Evolutionary conservation across 2,329 filamentous ascomycete species (phyloP), one percentile per base, ranked within the genome.

Genomic region (Metarhizium humberi): DNA sequence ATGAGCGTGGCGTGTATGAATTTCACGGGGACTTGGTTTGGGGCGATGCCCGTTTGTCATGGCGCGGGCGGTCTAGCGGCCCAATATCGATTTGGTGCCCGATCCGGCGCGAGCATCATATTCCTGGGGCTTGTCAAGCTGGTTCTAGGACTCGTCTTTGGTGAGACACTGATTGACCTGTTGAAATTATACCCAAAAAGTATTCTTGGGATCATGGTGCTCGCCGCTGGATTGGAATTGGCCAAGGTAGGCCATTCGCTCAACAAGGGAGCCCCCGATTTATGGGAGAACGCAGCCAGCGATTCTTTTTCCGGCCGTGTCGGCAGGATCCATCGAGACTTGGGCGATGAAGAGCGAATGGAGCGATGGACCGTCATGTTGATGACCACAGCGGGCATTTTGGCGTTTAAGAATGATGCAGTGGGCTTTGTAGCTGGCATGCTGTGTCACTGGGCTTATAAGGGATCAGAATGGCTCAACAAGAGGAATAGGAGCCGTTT

Each of bases 31-130:
- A 92, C 89, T 64, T 95, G 90, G 88, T 95, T 96, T 64, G 92
- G 92, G 50, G 88, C 87, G 5, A 97, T 96, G 94, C 94, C 92
- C 3, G 85, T 94, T 4, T 97, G 94, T 66, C 94, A 97, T 67
- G 92, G 92, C 5, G 90, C 90, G 0, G 92, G 92, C 2, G 92
- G 92, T 0, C 76, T 97, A 0, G 94, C 94, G 5, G 94, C 88
- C 0, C 92, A 97, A 68, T 90, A 90, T 68, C 84, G 90, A 4
- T 97, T 97, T 62, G 92, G 92, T 0, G 92, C 92, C 4, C 85
- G 92, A 50, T 95, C 89, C 57, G 92, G 92, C 10, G 84, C 90
- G 0, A 91, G 87, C 62, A 80, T 96, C 58, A 82, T 96, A 53
- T 67, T 95, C 29, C 80, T 97, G 0, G 92, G 92, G 0, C 49